Conservation (phyloP, 2,329 filamentous ascomycete species). For the Fusarium beomiforme region DNA sequence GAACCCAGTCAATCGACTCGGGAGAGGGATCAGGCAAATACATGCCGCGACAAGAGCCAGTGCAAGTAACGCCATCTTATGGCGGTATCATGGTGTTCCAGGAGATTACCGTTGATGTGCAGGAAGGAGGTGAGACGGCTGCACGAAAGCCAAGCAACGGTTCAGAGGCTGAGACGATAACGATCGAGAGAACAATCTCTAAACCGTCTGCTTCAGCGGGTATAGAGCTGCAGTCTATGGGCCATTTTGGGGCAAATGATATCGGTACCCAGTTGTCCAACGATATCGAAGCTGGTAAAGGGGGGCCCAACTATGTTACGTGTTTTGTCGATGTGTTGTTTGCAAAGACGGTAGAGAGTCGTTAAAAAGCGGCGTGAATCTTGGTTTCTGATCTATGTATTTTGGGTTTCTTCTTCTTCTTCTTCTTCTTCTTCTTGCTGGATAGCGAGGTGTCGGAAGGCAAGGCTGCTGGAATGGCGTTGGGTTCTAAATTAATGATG, state of each 20-base stretch:
- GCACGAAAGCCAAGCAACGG: conserved; percentile 1
- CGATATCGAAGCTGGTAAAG: conserved; percentile 21
- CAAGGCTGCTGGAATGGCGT: neutral
- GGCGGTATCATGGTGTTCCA: conserved; percentile 72
- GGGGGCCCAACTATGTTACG: conserved; percentile 18
- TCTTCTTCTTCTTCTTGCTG: neutral
- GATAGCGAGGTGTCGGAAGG: neutral
- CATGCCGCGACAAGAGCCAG: conserved; percentile 41
- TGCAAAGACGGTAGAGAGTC: conserved; percentile 39
- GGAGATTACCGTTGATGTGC: conserved; percentile 66
- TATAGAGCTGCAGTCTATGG: conserved; percentile 40
- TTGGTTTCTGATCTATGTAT: neutral
- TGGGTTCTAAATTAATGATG: neutral
- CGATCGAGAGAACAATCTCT: conserved; percentile 9
- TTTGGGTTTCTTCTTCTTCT: neutral
- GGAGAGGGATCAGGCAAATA: conserved; percentile 26
- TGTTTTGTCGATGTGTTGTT: conserved; percentile 42
- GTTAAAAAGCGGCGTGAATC: neutral
- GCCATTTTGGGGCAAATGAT: conserved; percentile 39
- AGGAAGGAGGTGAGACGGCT: conserved; percentile 32
- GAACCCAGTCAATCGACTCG: conserved; percentile 32
- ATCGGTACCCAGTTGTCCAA: conserved; percentile 24
- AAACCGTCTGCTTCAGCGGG: conserved; percentile 20
- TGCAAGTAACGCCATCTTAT: conserved; percentile 31
- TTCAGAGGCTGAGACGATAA: conserved; percentile 12